A percentile compares a stretch with the other conserved stretches of the same genome.
These are phyloP conservation scores for Tuber indicum DNA, from an alignment of 495 filamentous ascomycete genomes.

Conservation along the genomic window DNA sequence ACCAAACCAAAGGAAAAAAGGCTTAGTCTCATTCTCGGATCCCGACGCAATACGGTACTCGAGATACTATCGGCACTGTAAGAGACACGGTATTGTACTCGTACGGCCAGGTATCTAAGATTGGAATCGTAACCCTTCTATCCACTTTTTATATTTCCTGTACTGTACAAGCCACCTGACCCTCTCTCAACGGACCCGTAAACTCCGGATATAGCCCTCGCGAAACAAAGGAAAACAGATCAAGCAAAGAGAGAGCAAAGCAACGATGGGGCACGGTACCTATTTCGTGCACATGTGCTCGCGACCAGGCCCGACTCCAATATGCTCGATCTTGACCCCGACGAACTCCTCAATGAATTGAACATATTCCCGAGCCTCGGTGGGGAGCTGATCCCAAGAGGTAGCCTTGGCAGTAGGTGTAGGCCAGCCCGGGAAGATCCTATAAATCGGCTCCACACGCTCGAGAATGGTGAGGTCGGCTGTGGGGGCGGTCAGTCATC, in stretches of 20 bases:
- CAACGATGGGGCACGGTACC: not conserved
- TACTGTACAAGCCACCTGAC: not conserved
- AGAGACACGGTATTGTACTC: not conserved
- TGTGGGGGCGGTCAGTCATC: conserved; percentile 8
- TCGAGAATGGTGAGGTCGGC: conserved; percentile 61
- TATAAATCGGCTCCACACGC: conserved; percentile 59
- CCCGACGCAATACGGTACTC: too few relatives aligned
- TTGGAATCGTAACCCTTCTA: not conserved
- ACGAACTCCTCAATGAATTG: conserved; percentile 70
- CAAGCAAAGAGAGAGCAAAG: not conserved
- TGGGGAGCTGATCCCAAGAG: conserved; percentile 61
- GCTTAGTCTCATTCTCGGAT: too few relatives aligned
- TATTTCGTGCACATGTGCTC: conserved; percentile 48
- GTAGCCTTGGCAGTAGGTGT: conserved; percentile 56
- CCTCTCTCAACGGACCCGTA: conserved; percentile 1
- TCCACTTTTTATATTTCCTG: not conserved
- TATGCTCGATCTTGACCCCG: conserved; percentile 65
- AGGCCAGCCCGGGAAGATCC: conserved; percentile 73
- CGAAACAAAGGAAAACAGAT: conserved; percentile 2
- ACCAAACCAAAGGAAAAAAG: too few relatives aligned
- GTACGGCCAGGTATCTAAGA: not conserved
- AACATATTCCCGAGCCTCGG: conserved; percentile 66
- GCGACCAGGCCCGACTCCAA: conserved; percentile 69
- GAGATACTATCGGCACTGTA: not conserved
- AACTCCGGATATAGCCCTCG: conserved; percentile 3